Evolutionary conservation across 805 yeast species (phyloP).

Genomic region (Saturnispora sekii): DNA sequence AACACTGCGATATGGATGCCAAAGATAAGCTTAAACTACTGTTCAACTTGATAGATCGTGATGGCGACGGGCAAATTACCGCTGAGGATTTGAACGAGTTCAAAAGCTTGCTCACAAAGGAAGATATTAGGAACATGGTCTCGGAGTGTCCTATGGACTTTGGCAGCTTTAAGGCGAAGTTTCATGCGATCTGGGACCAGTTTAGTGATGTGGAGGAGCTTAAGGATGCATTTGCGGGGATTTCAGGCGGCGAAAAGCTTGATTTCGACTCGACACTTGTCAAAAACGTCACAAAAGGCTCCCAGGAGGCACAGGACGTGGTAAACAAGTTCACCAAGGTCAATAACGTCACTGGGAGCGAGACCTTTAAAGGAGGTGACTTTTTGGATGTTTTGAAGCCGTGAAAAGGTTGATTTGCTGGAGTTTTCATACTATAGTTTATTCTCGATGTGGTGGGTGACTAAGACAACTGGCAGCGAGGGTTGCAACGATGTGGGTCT

Average conservation of each 20-base stretch:
- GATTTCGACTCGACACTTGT: conserved; percentile 29
- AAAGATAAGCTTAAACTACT: conserved; percentile 39
- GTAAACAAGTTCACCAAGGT: conserved; percentile 47
- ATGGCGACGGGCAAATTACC: conserved; percentile 61
- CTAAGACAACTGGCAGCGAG: no score
- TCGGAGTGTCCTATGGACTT: conserved; percentile 34
- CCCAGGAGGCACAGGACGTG: conserved; percentile 15
- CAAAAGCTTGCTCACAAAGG: conserved; percentile 23
- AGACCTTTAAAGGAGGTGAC: conserved; percentile 48
- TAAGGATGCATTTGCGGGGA: conserved; percentile 48
- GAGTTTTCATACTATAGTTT: no score
- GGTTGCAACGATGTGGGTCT: no score
- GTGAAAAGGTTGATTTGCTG: conserved; percentile 1
- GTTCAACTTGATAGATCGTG: conserved; percentile 72
- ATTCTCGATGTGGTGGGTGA: no score
- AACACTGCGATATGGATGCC: not conserved
- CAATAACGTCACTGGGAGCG: conserved; percentile 46
- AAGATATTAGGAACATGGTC: no score
- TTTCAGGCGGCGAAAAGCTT: conserved; percentile 28
- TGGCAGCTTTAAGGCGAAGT: conserved; percentile 52
- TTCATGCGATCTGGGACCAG: conserved; percentile 44
- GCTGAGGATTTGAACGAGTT: conserved; percentile 40
- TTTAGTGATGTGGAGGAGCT: conserved; percentile 46
- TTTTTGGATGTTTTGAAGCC: conserved; percentile 40
- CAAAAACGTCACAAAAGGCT: not conserved